Conservation (phyloP, 495 filamentous ascomycete genomes). For the Achaetomiella virescens region DNA sequence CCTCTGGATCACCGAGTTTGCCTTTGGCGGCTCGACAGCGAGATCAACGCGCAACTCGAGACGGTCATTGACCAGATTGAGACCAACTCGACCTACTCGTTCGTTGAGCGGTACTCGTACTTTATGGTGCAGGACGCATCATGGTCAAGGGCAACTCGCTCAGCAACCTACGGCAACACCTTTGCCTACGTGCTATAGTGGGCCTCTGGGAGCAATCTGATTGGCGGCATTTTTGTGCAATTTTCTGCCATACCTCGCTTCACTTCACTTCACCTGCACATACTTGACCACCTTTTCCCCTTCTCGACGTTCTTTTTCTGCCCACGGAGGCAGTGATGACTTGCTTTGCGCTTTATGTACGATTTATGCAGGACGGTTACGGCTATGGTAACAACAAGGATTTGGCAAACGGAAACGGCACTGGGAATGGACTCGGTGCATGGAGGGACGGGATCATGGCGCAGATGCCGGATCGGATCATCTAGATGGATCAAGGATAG, state of each 20-base stretch:
- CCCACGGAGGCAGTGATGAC: neutral
- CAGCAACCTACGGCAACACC: constrained; percentile 37
- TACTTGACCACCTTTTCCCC: neutral
- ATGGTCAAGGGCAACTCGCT: constrained; percentile 36
- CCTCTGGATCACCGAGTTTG: constrained; percentile 85
- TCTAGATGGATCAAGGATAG: constrained; percentile 1
- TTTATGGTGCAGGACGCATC: constrained; percentile 58
- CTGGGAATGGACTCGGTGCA: neutral
- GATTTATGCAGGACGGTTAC: no score
- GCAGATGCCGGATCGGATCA: neutral
- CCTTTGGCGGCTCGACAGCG: constrained; percentile 38
- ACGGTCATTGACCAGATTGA: constrained; percentile 63
- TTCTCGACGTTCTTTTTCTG: neutral
- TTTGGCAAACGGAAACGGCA: neutral
- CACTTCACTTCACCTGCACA: constrained; percentile 12
- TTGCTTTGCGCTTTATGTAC: neutral
- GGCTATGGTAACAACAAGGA: no score
- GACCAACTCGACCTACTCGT: constrained; percentile 39
- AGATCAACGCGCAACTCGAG: constrained; percentile 51
- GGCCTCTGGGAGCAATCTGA: neutral
- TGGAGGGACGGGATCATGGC: neutral
- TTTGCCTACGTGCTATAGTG: constrained; percentile 34
- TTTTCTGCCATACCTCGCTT: neutral
- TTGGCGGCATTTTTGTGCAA: neutral
- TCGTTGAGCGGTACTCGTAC: constrained; percentile 70